phyloP scores from a whole-genome alignment of 2,329 filamentous ascomycete species.

The Diaporthe sp. region DNA sequence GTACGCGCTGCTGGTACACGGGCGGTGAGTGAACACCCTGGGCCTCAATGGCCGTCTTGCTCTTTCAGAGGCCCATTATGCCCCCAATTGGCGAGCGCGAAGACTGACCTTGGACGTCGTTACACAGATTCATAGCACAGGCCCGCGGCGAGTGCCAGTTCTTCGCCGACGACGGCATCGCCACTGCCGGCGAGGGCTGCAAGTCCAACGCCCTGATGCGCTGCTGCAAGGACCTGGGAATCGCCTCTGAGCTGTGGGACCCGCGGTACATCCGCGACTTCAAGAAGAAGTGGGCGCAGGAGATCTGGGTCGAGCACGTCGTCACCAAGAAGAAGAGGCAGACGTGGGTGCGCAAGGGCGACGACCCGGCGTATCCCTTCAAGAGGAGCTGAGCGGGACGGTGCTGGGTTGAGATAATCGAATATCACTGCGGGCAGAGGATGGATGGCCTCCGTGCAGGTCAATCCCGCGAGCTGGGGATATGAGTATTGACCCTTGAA shows the following conservation, averaged over 20 bases:
- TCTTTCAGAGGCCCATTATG: no score
- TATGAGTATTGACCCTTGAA: neutral
- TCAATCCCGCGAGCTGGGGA: neutral
- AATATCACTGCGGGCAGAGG: no score
- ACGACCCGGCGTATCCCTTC: constrained; percentile 75
- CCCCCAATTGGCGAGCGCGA: no score
- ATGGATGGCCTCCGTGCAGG: no score
- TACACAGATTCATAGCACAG: constrained; percentile 85
- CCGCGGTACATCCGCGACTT: constrained; percentile 89
- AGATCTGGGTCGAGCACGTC: constrained; percentile 91
- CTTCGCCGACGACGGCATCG: constrained; percentile 87
- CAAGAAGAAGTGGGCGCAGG: constrained; percentile 78
- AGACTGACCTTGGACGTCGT: neutral
- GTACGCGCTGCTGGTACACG: constrained; percentile 90
- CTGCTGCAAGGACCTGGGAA: constrained; percentile 97
- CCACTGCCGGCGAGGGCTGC: constrained; percentile 94
- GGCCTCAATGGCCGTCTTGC: no score
- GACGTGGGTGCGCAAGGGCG: constrained; percentile 88
- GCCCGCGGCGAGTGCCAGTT: constrained; percentile 96
- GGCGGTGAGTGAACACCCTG: constrained; percentile 69
- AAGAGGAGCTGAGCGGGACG: constrained; percentile 51
- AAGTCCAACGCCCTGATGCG: constrained; percentile 98
- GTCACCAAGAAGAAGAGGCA: constrained; percentile 90
- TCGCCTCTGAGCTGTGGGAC: constrained; percentile 97
- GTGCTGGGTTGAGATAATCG: neutral